A percentile compares a stretch with the other conserved stretches of the same genome.
phyloP scores from a whole-genome alignment of 2,329 filamentous ascomycete species.

The Xylaria sp. region DNA sequence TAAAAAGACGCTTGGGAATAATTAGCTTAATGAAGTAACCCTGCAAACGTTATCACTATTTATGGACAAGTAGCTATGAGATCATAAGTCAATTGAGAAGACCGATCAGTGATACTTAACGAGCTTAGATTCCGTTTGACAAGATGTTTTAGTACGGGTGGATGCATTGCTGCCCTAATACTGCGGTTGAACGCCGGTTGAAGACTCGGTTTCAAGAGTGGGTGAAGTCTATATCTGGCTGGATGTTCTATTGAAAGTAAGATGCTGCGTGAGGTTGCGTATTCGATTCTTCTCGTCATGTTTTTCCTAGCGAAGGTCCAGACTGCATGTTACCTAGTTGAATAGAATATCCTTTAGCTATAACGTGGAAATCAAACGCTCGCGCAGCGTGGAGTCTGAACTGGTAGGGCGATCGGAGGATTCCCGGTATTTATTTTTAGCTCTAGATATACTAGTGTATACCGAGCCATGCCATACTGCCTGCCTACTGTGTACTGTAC shows the following conservation, averaged over 20 bases:
- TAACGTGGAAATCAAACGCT: not conserved
- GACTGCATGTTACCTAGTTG: not conserved
- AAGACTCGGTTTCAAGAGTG: not conserved
- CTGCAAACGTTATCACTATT: slow-evolving; percentile 45
- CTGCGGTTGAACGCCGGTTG: not conserved
- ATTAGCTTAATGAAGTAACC: slow-evolving; percentile 62
- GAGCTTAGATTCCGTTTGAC: slow-evolving; percentile 65
- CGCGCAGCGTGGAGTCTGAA: not conserved
- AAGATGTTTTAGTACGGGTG: not conserved
- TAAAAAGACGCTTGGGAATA: slow-evolving; percentile 60
- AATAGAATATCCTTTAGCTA: not conserved
- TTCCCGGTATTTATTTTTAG: slow-evolving; percentile 5
- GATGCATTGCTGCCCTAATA: not conserved
- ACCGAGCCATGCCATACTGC: not conserved
- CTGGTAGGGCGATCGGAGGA: not conserved
- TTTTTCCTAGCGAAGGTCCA: not conserved
- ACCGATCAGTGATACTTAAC: slow-evolving; percentile 66
- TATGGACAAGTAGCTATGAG: slow-evolving; percentile 57
- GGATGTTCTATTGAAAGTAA: slow-evolving; percentile 11
- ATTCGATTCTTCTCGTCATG: not conserved
- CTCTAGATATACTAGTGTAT: not conserved
- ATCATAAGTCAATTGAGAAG: slow-evolving; percentile 65
- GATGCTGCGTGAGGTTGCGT: no score
- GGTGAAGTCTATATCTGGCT: not conserved
- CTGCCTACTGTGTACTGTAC: no score